phyloP scores from a whole-genome alignment of 2,329 filamentous ascomycete species.

The Monosporascus ibericus region DNA sequence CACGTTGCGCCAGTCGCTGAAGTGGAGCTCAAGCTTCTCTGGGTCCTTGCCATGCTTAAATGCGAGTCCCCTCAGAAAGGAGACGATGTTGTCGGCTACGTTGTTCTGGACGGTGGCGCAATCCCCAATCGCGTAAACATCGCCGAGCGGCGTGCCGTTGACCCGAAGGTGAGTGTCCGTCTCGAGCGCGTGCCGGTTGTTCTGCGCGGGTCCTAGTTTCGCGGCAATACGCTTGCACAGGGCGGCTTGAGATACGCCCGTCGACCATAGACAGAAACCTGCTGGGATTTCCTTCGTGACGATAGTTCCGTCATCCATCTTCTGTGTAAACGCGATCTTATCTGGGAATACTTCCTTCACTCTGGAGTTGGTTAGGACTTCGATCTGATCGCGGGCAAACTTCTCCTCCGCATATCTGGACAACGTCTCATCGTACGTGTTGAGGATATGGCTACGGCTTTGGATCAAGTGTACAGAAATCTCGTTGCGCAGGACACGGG shows the following conservation, averaged over 20 bases:
- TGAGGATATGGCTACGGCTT: slow-evolving; percentile 88
- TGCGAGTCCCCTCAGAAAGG: slow-evolving; percentile 80
- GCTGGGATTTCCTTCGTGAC: slow-evolving; percentile 91
- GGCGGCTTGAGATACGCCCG: slow-evolving; percentile 81
- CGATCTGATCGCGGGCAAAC: slow-evolving; percentile 85
- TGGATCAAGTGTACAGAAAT: slow-evolving; percentile 98
- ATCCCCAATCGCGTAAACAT: slow-evolving; percentile 95
- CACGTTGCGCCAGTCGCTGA: slow-evolving; percentile 80
- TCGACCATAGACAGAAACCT: slow-evolving; percentile 97
- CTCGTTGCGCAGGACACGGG: slow-evolving; percentile 86
- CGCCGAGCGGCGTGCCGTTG: slow-evolving; percentile 80
- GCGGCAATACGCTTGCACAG: slow-evolving; percentile 70
- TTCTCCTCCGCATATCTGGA: slow-evolving; percentile 87
- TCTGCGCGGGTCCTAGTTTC: slow-evolving; percentile 72
- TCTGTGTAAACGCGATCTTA: slow-evolving; percentile 84
- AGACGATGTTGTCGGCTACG: slow-evolving; percentile 81
- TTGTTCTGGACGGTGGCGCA: slow-evolving; percentile 98
- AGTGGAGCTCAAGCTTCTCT: slow-evolving; percentile 78
- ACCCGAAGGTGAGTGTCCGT: slow-evolving; percentile 91
- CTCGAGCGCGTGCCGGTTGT: slow-evolving; percentile 85
- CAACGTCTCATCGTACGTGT: slow-evolving; percentile 94
- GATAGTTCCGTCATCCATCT: slow-evolving; percentile 62
- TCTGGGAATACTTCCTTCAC: slow-evolving; percentile 84
- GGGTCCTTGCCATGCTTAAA: slow-evolving; percentile 91
- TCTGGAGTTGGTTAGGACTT: slow-evolving; percentile 86